A percentile compares a stretch with the other conserved stretches of the same genome.
Evolutionary conservation across 2,329 filamentous ascomycete genomes (phyloP).

Genomic region (Fonsecaea monophora): DNA sequence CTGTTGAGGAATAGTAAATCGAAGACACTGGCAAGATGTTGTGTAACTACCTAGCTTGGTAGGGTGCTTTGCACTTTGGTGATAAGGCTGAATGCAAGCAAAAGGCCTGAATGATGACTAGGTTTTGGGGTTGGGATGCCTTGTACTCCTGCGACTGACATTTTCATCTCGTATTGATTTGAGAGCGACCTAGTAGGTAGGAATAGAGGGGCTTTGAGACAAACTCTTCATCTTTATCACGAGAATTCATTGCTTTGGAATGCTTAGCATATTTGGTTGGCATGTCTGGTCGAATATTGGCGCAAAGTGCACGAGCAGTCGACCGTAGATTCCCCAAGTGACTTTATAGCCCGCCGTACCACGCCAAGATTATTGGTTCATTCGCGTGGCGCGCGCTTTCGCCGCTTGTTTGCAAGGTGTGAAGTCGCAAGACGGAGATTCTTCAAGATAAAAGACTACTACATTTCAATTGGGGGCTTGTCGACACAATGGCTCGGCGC

Average conservation of each 20-base stretch:
- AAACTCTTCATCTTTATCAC: background rate
- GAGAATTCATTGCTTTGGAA: background rate
- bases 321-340: constrained; percentile 9
- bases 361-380: background rate
- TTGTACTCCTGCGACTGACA: background rate
- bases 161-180: background rate
- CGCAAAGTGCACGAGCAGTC: background rate
- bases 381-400: constrained; percentile 11
- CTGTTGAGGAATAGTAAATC: constrained; percentile 8
- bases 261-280: too few relatives aligned
- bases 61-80: background rate
- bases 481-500: constrained; percentile 51
- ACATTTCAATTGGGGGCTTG: background rate
- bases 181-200: background rate
- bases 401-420: background rate
- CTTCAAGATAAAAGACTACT: background rate
- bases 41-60: constrained; percentile 11
- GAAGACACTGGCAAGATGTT: constrained; percentile 7
- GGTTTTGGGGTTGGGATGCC: background rate
- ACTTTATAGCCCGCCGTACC: background rate
- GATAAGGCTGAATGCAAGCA: constrained; percentile 11
- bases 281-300: background rate
- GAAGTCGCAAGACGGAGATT: background rate
- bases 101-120: background rate
- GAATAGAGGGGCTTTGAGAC: background rate